Evolutionary conservation across 2,329 filamentous ascomycete genomes (phyloP).

Genomic region (Pseudogymnoascus sp.): DNA sequence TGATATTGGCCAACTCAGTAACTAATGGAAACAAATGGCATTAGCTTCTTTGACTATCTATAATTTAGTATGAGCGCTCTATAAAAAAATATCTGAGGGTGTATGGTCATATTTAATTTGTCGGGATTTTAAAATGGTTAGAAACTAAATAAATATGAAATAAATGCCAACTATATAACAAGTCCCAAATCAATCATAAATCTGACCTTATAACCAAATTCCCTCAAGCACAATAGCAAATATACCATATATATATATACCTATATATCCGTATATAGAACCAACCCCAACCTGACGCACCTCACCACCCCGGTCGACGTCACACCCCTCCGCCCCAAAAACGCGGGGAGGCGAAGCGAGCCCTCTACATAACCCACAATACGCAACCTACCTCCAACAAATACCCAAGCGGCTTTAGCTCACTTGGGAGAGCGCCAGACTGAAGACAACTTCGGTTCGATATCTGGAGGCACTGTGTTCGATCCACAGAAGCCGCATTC

Average conservation of each 20-base stretch:
- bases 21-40: too few relatives aligned
- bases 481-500: conserved; percentile 15
- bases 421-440: conserved; percentile 16
- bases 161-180: neutral
- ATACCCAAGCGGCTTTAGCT: conserved; percentile 14
- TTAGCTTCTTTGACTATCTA: too few relatives aligned
- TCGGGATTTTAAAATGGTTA: too few relatives aligned
- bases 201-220: neutral
- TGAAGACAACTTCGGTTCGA: conserved; percentile 13
- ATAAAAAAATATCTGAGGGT: too few relatives aligned
- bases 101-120: too few relatives aligned
- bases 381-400: neutral
- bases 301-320: neutral
- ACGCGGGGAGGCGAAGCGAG: neutral
- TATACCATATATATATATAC: neutral
- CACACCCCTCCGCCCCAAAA: neutral
- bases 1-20: too few relatives aligned
- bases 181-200: neutral
- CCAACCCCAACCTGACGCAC: neutral
- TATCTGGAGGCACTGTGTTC: too few relatives aligned
- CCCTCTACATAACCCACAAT: conserved; percentile 1
- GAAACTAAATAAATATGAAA: neutral
- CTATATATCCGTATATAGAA: neutral
- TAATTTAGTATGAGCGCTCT: too few relatives aligned
- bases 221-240: neutral